These are phyloP conservation scores for Hypoxylon rubiginosum DNA, from an alignment of 2,329 filamentous ascomycete species.

Conservation along the genomic window DNA sequence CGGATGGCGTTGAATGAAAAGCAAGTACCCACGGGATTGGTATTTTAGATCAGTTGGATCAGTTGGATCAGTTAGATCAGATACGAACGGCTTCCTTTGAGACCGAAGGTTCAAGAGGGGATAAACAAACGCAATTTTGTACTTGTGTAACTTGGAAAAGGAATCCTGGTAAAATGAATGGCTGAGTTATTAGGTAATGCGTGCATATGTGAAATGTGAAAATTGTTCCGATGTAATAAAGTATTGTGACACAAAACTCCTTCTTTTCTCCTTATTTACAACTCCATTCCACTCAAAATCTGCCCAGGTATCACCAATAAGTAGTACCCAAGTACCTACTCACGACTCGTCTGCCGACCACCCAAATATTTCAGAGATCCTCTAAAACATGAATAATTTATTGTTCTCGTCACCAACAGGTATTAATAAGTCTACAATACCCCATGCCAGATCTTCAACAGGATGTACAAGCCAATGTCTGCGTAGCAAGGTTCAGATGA, in stretches of 20 bases:
- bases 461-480: slow-evolving; percentile 8
- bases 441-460: not conserved
- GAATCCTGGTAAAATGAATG: slow-evolving; percentile 17
- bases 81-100: not conserved
- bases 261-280: not conserved
- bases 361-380: not conserved
- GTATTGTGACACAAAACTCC: not conserved
- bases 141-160: slow-evolving; percentile 25
- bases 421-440: not conserved
- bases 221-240: not conserved
- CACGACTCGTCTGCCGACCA: not conserved
- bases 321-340: not conserved
- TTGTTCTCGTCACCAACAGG: slow-evolving; percentile 1
- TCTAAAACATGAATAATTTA: not conserved
- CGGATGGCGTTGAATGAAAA: slow-evolving; percentile 11
- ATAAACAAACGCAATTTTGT: not conserved
- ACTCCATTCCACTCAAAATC: not conserved
- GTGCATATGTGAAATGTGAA: slow-evolving; percentile 1
- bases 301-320: not conserved
- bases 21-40: slow-evolving; percentile 15
- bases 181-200: not conserved
- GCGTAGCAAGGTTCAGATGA: slow-evolving; percentile 17
- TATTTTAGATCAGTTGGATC: not conserved
- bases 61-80: not conserved
- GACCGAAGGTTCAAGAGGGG: too few species aligned